These are phyloP conservation scores for Chernovozyma sophiae-reginae DNA, from an alignment of 1,139 yeast species.

Conservation along the genomic window DNA sequence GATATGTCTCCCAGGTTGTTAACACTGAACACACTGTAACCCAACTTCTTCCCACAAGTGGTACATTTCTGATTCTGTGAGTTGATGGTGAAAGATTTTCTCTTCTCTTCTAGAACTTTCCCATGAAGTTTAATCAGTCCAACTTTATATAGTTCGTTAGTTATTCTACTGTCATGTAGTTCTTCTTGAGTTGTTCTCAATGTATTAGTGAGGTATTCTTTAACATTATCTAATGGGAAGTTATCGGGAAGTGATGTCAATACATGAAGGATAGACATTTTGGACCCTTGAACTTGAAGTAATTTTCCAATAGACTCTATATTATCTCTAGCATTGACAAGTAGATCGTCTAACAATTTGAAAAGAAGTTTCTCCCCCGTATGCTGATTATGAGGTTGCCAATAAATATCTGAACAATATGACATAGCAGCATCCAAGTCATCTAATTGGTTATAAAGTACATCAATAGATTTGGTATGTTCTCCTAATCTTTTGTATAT, in stretches of 20 bases:
- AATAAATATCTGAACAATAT: constrained; percentile 55
- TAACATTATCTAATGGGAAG: constrained; percentile 43
- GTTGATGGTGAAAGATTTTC: constrained; percentile 32
- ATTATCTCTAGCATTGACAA: constrained; percentile 29
- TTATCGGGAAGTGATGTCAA: constrained; percentile 49
- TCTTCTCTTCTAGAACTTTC: constrained; percentile 34
- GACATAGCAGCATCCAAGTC: constrained; percentile 56
- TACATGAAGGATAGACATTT: constrained; percentile 50
- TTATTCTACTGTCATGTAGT: constrained; percentile 24
- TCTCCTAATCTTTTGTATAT: constrained; percentile 58
- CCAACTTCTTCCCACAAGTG: constrained; percentile 59
- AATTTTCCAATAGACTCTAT: constrained; percentile 40
- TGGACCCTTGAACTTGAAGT: constrained; percentile 46
- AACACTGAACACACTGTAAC: constrained; percentile 57
- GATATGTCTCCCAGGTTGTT: constrained; percentile 50
- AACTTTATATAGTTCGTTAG: constrained; percentile 34
- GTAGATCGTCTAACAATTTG: constrained; percentile 35
- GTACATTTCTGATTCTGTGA: constrained; percentile 45
- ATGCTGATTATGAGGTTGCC: constrained; percentile 25
- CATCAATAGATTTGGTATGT: constrained; percentile 62
- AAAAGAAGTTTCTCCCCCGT: constrained; percentile 39
- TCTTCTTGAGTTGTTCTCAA: constrained; percentile 30
- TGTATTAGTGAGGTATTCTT: constrained; percentile 44
- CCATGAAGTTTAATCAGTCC: constrained; percentile 32
- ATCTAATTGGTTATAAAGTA: constrained; percentile 55